Percentiles rank a stretch among this genome's conserved stretches.
Conservation (phyloP, 306 rosid genomes). For the Fragaria ananassa region DNA sequence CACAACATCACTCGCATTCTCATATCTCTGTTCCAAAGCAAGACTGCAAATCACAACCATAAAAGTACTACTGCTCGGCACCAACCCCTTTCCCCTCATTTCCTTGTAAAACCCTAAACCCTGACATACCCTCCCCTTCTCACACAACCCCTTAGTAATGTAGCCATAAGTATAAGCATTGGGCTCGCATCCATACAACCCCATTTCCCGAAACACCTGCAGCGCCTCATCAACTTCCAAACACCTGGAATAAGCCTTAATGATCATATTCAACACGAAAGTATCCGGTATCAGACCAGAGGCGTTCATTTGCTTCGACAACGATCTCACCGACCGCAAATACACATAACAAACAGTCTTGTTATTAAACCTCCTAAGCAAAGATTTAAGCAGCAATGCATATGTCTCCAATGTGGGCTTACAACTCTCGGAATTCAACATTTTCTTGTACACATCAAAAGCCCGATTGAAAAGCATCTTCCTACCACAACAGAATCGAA, state of each 20-base stretch:
- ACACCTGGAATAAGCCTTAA: slow-evolving; percentile 78
- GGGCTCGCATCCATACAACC: slow-evolving; percentile 80
- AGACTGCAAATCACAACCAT: slow-evolving; percentile 67
- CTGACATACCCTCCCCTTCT: slow-evolving; percentile 80
- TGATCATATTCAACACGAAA: slow-evolving; percentile 74
- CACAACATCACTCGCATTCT: slow-evolving; percentile 60
- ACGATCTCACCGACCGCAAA: slow-evolving; percentile 61
- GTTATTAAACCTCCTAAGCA: slow-evolving; percentile 72
- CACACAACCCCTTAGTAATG: slow-evolving; percentile 75
- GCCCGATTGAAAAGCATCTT: slow-evolving; percentile 62
- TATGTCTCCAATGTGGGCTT: slow-evolving; percentile 80
- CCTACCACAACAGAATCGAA: slow-evolving; percentile 63
- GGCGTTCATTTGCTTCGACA: slow-evolving; percentile 76
- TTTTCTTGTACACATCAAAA: slow-evolving; percentile 80
- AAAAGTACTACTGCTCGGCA: slow-evolving; percentile 62
- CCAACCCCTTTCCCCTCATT: slow-evolving; percentile 56
- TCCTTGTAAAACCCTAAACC: slow-evolving; percentile 72
- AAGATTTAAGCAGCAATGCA: slow-evolving; percentile 49
- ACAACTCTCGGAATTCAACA: slow-evolving; percentile 49
- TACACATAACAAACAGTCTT: slow-evolving; percentile 62
- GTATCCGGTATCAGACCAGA: slow-evolving; percentile 80
- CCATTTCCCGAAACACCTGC: slow-evolving; percentile 72
- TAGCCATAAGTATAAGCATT: slow-evolving; percentile 74
- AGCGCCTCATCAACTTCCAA: slow-evolving; percentile 75
- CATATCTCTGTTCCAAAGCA: slow-evolving; percentile 56